phyloP scores from a whole-genome alignment of 108 stramenopile species.

The Fistulifera pelliculosa region DNA sequence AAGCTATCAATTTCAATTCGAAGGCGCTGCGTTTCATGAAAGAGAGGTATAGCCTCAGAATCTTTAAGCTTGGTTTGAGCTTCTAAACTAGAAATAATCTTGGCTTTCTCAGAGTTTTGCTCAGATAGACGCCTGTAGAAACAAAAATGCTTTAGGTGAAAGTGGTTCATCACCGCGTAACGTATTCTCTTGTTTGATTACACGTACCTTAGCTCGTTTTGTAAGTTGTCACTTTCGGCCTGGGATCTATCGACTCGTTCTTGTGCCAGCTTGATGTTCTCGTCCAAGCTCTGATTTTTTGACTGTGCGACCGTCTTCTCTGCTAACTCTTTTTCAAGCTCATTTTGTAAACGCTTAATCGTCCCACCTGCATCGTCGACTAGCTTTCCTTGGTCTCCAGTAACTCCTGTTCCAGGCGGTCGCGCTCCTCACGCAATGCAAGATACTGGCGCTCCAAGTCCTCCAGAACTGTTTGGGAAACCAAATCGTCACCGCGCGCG shows the following conservation, averaged over 20 bases:
- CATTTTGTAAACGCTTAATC: constrained; percentile 17
- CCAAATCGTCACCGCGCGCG: too few species aligned
- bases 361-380: background rate
- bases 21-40: constrained; percentile 54
- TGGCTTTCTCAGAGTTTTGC: constrained; percentile 34
- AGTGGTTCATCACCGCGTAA: background rate
- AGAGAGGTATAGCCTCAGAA: constrained; percentile 53
- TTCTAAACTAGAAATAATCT: constrained; percentile 37
- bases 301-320: constrained; percentile 10
- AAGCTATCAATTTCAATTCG: constrained; percentile 60
- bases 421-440: constrained; percentile 7
- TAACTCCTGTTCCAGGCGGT: background rate
- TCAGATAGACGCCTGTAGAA: constrained; percentile 37
- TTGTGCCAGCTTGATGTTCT: constrained; percentile 4
- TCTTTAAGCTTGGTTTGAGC: constrained; percentile 39
- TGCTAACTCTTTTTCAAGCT: constrained; percentile 11
- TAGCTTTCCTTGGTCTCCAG: background rate
- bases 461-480: constrained; percentile 4
- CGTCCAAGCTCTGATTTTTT: constrained; percentile 1
- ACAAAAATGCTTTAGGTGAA: background rate
- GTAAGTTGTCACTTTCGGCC: constrained; percentile 47
- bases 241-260: constrained; percentile 40
- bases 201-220: constrained; percentile 68
- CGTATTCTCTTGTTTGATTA: background rate
- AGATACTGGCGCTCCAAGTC: constrained; percentile 14